Base-by-base conservation (phyloP, 2,329 filamentous ascomycete species). In the Hymenoscyphus fructigenus region DNA sequence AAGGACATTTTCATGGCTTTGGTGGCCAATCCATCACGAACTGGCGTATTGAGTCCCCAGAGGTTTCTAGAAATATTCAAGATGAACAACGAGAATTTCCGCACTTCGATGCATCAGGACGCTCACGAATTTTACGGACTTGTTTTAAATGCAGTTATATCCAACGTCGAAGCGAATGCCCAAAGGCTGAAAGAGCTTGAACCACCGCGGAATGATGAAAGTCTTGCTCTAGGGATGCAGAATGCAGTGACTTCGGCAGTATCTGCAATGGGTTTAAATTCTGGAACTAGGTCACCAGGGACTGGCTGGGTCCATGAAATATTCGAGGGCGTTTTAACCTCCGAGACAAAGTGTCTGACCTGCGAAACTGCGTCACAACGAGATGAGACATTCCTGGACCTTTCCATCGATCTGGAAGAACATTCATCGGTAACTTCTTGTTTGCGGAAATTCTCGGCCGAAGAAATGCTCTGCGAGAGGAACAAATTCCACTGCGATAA, bases 401-500 rank as follows among this genome's bases (percentile, higher is more conserved):
- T 99, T 23, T 98, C 95, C 0, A 97, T 99, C 63, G 95, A 99
- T 77, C 81, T 99, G 14, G 93, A 97, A 70, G 90, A 97, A 74
- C 93, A 98, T 76, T 93, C 93, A 0, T 99, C 95, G 0, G 95
- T 99, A 3, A 98, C 95, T 2, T 94, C 95, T 29, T 99, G 95
- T 76, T 79, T 99, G 69, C 87, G 92, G 65, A 97, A 97, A 73
- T 99, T 99, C 74, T 99, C 95, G 0, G 93, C 95, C 57, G 95
- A 98, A 74, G 95, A 99, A 78, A 97, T 98, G 92, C 84, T 99
- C 65, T 98, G 95, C 75, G 95, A 99, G 79, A 86, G 93, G 66
- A 98, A 99, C 81, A 99, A 99, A 76, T 99, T 99, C 71, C 94
- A 99, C 75, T 99, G 95, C 79, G 95, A 99, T 76, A 93, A 93